These are phyloP conservation scores for Obba rivulosa DNA, from an alignment of 768 basidiomycete genomes.

Conservation along the genomic window DNA sequence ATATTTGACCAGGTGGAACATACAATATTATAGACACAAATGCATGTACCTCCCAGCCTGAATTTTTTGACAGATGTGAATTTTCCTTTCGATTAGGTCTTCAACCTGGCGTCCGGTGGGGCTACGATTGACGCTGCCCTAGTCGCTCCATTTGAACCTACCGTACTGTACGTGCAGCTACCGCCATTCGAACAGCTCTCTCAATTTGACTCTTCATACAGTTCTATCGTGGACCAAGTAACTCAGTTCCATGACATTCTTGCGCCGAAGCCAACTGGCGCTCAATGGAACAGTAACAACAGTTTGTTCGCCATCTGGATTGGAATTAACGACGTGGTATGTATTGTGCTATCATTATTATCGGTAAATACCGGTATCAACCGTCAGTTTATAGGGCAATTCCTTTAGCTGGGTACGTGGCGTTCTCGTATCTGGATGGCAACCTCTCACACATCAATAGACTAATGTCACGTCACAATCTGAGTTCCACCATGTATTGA, in stretches of 20 bases:
- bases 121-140: slow-evolving; percentile 33
- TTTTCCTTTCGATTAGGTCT: slow-evolving; percentile 34
- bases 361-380: neutral
- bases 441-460: slow-evolving; percentile 13
- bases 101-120: slow-evolving; percentile 33
- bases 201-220: neutral
- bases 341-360: slow-evolving; percentile 2
- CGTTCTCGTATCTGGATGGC: neutral
- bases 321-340: slow-evolving; percentile 33
- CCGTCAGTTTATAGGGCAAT: slow-evolving; percentile 33
- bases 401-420: slow-evolving; percentile 40
- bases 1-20: slow-evolving; percentile 31
- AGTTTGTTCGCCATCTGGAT: slow-evolving; percentile 33
- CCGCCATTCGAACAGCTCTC: neutral
- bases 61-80: slow-evolving; percentile 25
- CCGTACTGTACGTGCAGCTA: slow-evolving; percentile 26
- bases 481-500: slow-evolving; percentile 28
- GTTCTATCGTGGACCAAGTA: slow-evolving; percentile 31
- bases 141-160: slow-evolving; percentile 30
- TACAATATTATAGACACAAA: slow-evolving; percentile 53
- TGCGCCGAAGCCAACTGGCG: slow-evolving; percentile 26
- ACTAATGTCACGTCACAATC: slow-evolving; percentile 30
- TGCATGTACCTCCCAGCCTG: no score
- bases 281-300: slow-evolving; percentile 27
- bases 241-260: slow-evolving; percentile 28